Evolutionary conservation across 2,329 filamentous ascomycete genomes (phyloP).

Genomic region (Penicillium freii): DNA sequence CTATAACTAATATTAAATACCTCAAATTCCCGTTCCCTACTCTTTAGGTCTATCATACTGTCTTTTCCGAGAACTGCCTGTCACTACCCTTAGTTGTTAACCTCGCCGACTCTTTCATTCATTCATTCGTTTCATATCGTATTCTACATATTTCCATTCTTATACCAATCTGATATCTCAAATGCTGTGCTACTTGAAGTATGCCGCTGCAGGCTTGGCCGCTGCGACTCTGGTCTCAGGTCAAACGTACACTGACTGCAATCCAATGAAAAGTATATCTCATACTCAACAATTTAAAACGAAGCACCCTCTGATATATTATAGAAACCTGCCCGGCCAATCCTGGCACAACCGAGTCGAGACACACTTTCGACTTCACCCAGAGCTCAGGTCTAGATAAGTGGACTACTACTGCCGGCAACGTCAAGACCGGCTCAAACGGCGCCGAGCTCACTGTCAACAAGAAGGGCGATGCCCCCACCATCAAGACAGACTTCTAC

Average conservation of each 20-base stretch:
- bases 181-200: background rate
- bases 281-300: background rate
- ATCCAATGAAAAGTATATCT: background rate
- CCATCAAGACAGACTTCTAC: constrained; percentile 68
- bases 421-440: background rate
- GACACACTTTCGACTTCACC: background rate
- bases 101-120: background rate
- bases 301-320: background rate
- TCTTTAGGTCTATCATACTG: background rate
- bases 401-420: background rate
- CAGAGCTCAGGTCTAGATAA: background rate
- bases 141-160: background rate
- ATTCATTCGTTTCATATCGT: background rate
- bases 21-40: background rate
- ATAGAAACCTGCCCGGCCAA: background rate
- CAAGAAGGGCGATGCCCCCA: background rate
- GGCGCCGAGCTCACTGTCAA: background rate
- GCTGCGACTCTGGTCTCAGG: background rate
- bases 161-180: too few relatives aligned
- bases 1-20: background rate
- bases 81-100: background rate
- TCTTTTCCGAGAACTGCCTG: background rate
- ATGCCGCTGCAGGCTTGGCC: background rate
- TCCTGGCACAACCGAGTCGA: background rate
- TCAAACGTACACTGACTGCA: background rate